Evolutionary conservation across 352 stramenopile species (phyloP).

Genomic region (Plasmopara muralis): DNA sequence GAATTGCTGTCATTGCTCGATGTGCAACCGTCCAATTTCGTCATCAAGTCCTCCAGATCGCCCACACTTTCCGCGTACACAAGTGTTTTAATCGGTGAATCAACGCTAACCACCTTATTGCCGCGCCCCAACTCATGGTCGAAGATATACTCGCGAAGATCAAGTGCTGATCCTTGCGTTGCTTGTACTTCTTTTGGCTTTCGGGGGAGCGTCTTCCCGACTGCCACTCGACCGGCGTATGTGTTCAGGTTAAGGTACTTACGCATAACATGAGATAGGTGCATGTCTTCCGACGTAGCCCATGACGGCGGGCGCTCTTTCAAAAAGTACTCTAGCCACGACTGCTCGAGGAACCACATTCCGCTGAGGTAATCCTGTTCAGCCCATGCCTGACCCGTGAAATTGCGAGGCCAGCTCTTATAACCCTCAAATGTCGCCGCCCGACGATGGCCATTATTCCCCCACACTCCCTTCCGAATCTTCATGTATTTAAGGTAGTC

Average conservation of each 20-base stretch:
- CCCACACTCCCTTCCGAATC: conserved; percentile 34
- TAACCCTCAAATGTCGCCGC: conserved; percentile 35
- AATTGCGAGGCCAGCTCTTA: conserved; percentile 47
- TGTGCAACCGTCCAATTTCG: conserved; percentile 29
- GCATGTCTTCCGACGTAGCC: conserved; percentile 55
- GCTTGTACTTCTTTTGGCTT: conserved; percentile 34
- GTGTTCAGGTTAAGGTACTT: conserved; percentile 66
- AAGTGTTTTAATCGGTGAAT: conserved; percentile 39
- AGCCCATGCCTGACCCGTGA: conserved; percentile 23
- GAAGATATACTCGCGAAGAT: conserved; percentile 52
- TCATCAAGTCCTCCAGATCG: conserved; percentile 37
- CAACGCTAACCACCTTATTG: conserved; percentile 50
- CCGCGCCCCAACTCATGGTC: conserved; percentile 51
- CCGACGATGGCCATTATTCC: conserved; percentile 46
- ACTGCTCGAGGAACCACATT: conserved; percentile 62
- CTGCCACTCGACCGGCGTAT: conserved; percentile 43
- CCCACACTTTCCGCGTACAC: conserved; percentile 44
- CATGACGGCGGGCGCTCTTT: conserved; percentile 35
- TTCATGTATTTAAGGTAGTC: conserved; percentile 25
- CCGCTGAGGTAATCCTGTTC: conserved; percentile 58
- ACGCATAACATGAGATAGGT: conserved; percentile 52
- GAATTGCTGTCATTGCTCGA: conserved; percentile 6
- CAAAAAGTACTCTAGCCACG: conserved; percentile 27
- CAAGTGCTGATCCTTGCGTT: conserved; percentile 37
- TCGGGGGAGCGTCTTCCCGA: conserved; percentile 23